Evolutionary conservation across 164 flowering plant species (phyloP), one percentile per base, ranked within the genome.

Genomic region (Vitis rotundifolia): DNA sequence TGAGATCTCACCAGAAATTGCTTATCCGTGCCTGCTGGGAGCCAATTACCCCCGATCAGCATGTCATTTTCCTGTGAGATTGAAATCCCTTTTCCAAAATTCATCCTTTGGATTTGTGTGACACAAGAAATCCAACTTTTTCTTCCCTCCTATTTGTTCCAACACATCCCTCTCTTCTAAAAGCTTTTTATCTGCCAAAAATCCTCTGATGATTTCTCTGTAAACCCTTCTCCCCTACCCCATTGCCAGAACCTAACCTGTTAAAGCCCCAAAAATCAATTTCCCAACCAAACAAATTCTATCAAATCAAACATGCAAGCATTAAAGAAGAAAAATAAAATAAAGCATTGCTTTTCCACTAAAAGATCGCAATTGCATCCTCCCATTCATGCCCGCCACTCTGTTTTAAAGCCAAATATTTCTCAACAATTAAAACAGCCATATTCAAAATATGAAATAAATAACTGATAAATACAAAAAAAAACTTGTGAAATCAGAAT

Each of bases 21-120:
- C 64, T 78, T 81, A 9, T 73, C 67, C 2, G 84, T 85, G 1
- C 81, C 79, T 9, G 52, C 49, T n/a, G 84, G 82, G 49, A 70
- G 47, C 81, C 80, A 77, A 26, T 61, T 15, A 71, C 66, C 69
- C 71, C 58, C 13, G 15, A 66, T 54, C 59, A 50, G 70, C 13
- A 65, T n/a, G n/a, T 74, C 79, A 26, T 64, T 69, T 28, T 50
- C 75, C 68, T 57, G 70, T 12, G 69, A 70, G 71, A 68, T n/a
- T 16, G 71, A 37, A 69, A 61, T 70, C 13, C 64, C 68, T 28
- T 68, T 73, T n/a, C 78, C 73, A 19, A 63, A 65, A 22, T 76
- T 76, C 67, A 72, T 69, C 61, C 53, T 37, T 69, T 15, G 65
- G 29, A 63, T 63, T 37, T 73, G 18, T 64, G 66, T 13, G 11